Base-by-base conservation (phyloP, 164 flowering plant species). In the Litsea cubeba region DNA sequence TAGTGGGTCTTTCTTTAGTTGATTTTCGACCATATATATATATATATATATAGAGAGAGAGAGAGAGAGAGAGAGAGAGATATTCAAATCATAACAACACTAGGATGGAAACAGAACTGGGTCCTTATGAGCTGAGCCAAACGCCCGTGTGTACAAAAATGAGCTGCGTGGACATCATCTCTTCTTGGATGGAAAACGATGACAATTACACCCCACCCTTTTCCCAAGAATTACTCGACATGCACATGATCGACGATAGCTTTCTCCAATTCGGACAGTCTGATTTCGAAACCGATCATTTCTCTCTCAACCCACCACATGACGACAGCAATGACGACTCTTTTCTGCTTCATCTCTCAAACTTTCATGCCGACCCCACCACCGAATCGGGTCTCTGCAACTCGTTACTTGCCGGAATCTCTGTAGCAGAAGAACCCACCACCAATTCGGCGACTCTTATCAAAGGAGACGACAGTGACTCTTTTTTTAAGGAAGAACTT, bases 171-270 rank as follows among this genome's bases (percentile, higher is more conserved):
- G 69, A 66, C 22, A 30, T 32, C 46, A 66, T 66, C 25, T 58
- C 79, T 28, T 51, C 72, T 1, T 72, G 75, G 72, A 30, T 76
- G 2, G 72, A 76, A 20, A 12, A 35, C 67, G 79, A 76, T 6
- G 75, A 72, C 46, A 50, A 18, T 60, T 65, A 58, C 14, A 20
- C 26, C 72, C 65, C 71, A 2, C 2, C 57, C 20, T 5, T 20
- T 23, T 62, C 62, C 62, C 23, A 25, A 46, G 70, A 72, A 28
- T 66, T 60, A 3, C 68, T 49, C 1, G 75, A 76, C 11, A 57
- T 76, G 22, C 72, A 68, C 12, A 24, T 68, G 75, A 68, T 72
- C 8, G 72, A 72, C 8, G 75, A 72, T n/a, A 68, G 60, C 5
- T 15, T 28, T 30, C 28, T 66, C 62, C 62, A 72, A 3, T 60